These are phyloP conservation scores for Striga hermonthica DNA, from an alignment of 305 asterid genomes.

Conservation along the genomic window DNA sequence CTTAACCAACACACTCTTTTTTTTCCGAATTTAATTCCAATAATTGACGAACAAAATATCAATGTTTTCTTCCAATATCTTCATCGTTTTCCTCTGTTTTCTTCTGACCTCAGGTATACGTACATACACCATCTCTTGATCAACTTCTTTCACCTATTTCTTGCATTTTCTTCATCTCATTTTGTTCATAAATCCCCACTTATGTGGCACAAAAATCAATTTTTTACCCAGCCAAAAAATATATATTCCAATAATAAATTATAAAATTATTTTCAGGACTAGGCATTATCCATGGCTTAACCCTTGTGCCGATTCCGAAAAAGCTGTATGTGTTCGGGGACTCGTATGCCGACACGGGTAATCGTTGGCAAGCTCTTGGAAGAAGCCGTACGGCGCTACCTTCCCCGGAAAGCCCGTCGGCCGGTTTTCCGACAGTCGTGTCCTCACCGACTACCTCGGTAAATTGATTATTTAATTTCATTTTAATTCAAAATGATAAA, in stretches of 20 bases:
- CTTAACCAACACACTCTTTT: background rate
- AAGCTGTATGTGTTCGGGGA: slow-evolving; percentile 60
- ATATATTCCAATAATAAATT: no score
- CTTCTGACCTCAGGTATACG: slow-evolving; percentile 48
- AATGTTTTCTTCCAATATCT: slow-evolving; percentile 24
- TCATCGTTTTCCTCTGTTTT: slow-evolving; percentile 31
- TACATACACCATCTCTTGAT: background rate
- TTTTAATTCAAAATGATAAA: background rate
- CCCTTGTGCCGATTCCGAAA: slow-evolving; percentile 16
- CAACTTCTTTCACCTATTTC: background rate
- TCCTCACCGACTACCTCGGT: slow-evolving; percentile 64
- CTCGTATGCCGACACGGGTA: slow-evolving; percentile 67
- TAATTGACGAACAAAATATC: background rate
- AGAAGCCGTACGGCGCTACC: slow-evolving; percentile 56
- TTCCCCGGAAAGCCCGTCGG: slow-evolving; percentile 80
- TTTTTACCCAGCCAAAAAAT: slow-evolving; percentile 19
- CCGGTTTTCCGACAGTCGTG: slow-evolving; percentile 69
- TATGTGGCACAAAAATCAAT: background rate
- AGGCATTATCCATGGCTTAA: slow-evolving; percentile 8
- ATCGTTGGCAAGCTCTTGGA: slow-evolving; percentile 46
- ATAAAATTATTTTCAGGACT: no score
- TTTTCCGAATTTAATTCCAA: background rate
- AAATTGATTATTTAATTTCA: background rate
- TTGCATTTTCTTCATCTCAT: background rate
- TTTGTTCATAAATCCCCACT: no score